Evolutionary conservation across 2,329 filamentous ascomycete genomes (phyloP).

Genomic region (Amesomyces nigricolor): DNA sequence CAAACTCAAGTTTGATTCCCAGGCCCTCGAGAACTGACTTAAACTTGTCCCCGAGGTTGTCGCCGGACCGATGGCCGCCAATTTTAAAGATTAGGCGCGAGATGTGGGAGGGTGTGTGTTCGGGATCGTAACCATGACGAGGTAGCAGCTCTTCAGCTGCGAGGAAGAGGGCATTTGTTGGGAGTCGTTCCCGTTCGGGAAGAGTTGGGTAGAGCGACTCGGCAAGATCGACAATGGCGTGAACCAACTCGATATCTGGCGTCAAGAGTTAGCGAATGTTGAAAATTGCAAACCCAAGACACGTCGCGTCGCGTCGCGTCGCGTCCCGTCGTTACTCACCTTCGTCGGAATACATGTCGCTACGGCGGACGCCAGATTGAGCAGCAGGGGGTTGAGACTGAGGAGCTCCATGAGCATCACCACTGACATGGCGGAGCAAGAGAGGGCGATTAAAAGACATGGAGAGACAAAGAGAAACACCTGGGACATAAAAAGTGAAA

Average conservation of each 20-base stretch:
- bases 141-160: slow-evolving; percentile 75
- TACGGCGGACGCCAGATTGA: not conserved
- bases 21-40: slow-evolving; percentile 60
- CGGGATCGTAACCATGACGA: slow-evolving; percentile 62
- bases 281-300: not conserved
- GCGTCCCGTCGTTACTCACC: slow-evolving; percentile 5
- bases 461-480: not conserved
- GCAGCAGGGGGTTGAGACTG: not conserved
- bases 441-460: slow-evolving; percentile 6
- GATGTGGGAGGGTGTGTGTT: slow-evolving; percentile 66
- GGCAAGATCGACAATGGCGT: slow-evolving; percentile 68
- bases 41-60: slow-evolving; percentile 63
- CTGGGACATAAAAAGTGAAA: not conserved
- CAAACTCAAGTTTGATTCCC: slow-evolving; percentile 65
- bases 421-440: not conserved
- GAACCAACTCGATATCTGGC: slow-evolving; percentile 71
- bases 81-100: slow-evolving; percentile 75
- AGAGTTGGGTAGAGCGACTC: slow-evolving; percentile 56
- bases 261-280: slow-evolving; percentile 3
- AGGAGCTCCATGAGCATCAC: not conserved
- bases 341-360: slow-evolving; percentile 41
- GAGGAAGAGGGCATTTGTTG: slow-evolving; percentile 72
- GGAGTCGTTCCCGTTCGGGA: slow-evolving; percentile 57
- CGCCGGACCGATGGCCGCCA: slow-evolving; percentile 56
- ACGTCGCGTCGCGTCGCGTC: too few relatives aligned